A percentile compares a stretch with the other conserved stretches of the same genome.
Conservation (phyloP, 2,329 filamentous ascomycete species). For the Penicillium sp. region DNA sequence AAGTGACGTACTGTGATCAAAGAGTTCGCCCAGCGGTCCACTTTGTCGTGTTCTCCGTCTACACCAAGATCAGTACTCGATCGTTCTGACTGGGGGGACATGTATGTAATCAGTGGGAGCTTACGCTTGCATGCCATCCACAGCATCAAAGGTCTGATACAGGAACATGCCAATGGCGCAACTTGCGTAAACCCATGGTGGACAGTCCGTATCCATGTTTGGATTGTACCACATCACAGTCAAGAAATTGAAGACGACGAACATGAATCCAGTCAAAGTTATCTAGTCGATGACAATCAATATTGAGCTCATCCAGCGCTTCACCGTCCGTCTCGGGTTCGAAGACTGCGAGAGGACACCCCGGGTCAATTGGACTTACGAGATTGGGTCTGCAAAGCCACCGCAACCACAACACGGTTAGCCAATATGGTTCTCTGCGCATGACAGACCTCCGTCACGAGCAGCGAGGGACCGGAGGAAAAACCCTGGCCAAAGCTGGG, state of each 20-base stretch:
- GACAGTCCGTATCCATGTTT: constrained; percentile 88
- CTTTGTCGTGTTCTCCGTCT: constrained; percentile 85
- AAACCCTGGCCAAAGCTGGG: no score
- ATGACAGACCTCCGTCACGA: no score
- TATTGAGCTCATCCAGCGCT: neutral
- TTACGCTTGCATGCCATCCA: constrained; percentile 88
- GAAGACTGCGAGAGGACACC: neutral
- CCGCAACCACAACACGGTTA: constrained; percentile 6
- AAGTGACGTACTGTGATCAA: constrained; percentile 69
- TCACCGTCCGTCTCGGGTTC: no score
- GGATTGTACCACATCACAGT: constrained; percentile 95
- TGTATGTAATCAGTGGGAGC: constrained; percentile 30
- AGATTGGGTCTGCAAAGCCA: constrained; percentile 41
- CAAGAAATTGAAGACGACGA: constrained; percentile 81
- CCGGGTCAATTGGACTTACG: constrained; percentile 29
- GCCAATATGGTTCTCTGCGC: neutral
- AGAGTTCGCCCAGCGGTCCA: constrained; percentile 89
- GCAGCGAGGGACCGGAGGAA: no score
- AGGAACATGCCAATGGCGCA: constrained; percentile 88
- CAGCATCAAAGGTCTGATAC: constrained; percentile 97
- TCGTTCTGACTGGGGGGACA: neutral
- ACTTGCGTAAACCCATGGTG: constrained; percentile 86
- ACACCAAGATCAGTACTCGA: constrained; percentile 9
- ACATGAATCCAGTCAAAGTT: constrained; percentile 82
- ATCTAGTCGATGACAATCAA: constrained; percentile 48